Evolutionary conservation across 106 monocot species (phyloP).

Genomic region (Narthecium ossifragum): DNA sequence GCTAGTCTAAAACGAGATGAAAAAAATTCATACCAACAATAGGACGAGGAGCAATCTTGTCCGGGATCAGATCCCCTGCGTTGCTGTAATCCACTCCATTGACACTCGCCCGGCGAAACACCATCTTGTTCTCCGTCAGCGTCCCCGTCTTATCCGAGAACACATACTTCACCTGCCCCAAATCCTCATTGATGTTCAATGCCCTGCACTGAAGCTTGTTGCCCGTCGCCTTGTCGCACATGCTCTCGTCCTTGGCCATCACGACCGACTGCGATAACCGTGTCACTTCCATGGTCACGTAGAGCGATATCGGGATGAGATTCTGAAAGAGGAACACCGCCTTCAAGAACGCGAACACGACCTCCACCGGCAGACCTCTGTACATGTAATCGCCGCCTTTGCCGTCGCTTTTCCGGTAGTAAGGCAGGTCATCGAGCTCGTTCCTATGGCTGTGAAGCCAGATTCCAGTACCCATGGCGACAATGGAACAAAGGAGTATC

Average conservation of each 20-base stretch:
- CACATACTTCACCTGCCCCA: constrained; percentile 85
- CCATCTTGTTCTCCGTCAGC: constrained; percentile 96
- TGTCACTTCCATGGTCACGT: constrained; percentile 82
- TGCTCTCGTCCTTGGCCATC: constrained; percentile 46
- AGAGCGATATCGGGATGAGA: constrained; percentile 81
- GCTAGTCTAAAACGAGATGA: too few relatives aligned
- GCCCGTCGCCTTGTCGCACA: constrained; percentile 51
- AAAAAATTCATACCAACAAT: not conserved
- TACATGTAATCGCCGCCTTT: constrained; percentile 35
- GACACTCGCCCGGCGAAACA: constrained; percentile 60
- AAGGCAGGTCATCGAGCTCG: constrained; percentile 33
- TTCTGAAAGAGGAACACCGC: constrained; percentile 73
- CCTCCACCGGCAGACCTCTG: constrained; percentile 50
- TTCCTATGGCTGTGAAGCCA: constrained; percentile 49
- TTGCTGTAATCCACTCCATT: constrained; percentile 46
- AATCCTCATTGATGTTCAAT: constrained; percentile 90
- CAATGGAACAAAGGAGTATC: constrained; percentile 34
- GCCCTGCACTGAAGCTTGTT: constrained; percentile 77
- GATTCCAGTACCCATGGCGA: constrained; percentile 35
- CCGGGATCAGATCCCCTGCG: not conserved
- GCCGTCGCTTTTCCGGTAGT: constrained; percentile 37
- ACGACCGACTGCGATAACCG: constrained; percentile 72
- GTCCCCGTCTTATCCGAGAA: constrained; percentile 96
- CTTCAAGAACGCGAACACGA: constrained; percentile 55
- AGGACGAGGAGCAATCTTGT: constrained; percentile 1